phyloP scores from a whole-genome alignment of 1,284 basidiomycete species.

The Irpex lacteus region DNA sequence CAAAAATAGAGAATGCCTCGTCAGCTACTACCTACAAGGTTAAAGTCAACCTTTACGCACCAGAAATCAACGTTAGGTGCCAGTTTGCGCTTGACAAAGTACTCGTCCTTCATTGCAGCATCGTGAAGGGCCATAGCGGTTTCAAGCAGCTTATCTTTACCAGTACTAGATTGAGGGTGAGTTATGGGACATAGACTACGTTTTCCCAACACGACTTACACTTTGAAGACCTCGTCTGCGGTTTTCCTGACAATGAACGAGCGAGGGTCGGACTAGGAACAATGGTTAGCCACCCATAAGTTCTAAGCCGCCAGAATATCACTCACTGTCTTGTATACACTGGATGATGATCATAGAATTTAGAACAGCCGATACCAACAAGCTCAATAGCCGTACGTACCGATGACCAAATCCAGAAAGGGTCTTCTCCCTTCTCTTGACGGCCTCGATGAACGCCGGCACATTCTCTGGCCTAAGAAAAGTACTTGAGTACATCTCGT shows the following conservation, averaged over 20 bases:
- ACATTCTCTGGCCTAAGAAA: conserved; percentile 71
- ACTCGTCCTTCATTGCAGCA: conserved; percentile 77
- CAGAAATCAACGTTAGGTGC: conserved; percentile 86
- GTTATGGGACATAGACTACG: not conserved
- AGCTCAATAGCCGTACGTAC: conserved; percentile 28
- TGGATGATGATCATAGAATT: conserved; percentile 22
- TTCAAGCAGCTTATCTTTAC: conserved; percentile 58
- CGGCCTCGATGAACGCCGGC: conserved; percentile 78
- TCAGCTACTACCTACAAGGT: not conserved
- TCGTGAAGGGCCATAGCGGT: conserved; percentile 88
- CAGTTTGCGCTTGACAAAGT: conserved; percentile 71
- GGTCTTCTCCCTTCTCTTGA: conserved; percentile 83
- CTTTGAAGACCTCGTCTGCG: conserved; percentile 84
- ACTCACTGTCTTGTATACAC: conserved; percentile 80
- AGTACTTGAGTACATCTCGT: not conserved
- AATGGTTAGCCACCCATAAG: too few relatives aligned
- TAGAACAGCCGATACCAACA: not conserved
- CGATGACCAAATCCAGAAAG: conserved; percentile 86
- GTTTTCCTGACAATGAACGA: conserved; percentile 86
- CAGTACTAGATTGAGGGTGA: not conserved
- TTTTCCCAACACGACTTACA: conserved; percentile 44
- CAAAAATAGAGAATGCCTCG: too few relatives aligned
- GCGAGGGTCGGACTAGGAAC: conserved; percentile 72
- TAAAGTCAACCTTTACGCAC: conserved; percentile 38
- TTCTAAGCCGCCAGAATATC: too few relatives aligned